Evolutionary conservation across 257 asterid species (phyloP), one percentile per base, ranked within the genome.

Genomic region (Lycium barbarum): DNA sequence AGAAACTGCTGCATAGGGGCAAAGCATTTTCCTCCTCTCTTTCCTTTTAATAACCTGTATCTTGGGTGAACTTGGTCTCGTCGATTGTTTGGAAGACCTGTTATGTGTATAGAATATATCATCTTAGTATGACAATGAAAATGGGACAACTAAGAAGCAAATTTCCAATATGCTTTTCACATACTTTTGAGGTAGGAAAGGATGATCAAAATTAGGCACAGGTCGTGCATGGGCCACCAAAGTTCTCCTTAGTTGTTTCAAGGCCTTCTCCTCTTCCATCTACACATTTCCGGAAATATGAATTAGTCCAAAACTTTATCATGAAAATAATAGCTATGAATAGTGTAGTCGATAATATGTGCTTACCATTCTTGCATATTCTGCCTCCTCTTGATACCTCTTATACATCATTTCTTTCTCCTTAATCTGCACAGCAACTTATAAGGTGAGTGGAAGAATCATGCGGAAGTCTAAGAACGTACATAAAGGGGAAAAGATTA

Each of bases 211-310:
- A 3, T 91, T 91, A 2, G 99, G 99, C 38, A 92, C 95, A 0
- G 97, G 96, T 86, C 97, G 91, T 61, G 97, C 97, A 86, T 91
- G 99, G 12, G 95, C 96, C 61, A 95, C 93, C 86, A 95, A 86
- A n/a, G 96, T 93, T 87, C 96, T 91, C 80, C 98, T 79, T 80
- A 93, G 45, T 87, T 95, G 97, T 86, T 96, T 96, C 89, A 96
- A 86, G 47, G 99, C 97, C 91, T 93, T 95, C 89, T 96, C 98
- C 81, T 95, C 99, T 89, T 96, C 98, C 97, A 95, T 91, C 99
- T 95, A 47, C 10, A 15, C 62, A 9, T 15, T 26, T 49, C 22
- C 79, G 35, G 43, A 82, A 66, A 82, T 18, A 22, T 35, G 59
- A 82, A 66, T 67, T 26, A 83, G 66, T 43, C 40, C 12, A 58